Percentiles rank a stretch among this genome's conserved stretches.
Conservation (phyloP, 306 rosid species). For the Rosa persica region DNA sequence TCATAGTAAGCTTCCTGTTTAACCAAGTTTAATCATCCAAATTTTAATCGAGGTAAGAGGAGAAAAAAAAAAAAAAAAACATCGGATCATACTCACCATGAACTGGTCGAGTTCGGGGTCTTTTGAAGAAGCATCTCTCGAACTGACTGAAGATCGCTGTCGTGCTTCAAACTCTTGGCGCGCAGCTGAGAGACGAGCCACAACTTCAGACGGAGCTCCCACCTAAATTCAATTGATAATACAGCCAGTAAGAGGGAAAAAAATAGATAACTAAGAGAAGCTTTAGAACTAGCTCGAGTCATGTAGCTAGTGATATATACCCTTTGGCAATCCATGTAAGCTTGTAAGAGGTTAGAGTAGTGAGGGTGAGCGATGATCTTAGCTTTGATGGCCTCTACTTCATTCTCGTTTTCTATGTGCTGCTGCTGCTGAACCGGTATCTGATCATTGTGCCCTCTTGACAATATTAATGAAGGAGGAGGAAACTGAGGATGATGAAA, state of each 20-base stretch:
- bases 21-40: neutral
- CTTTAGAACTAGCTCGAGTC: neutral
- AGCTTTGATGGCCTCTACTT: slow-evolving; percentile 79
- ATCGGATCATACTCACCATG: slow-evolving; percentile 50
- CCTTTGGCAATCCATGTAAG: slow-evolving; percentile 98
- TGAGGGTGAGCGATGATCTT: slow-evolving; percentile 94
- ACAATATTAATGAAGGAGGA: slow-evolving; percentile 46
- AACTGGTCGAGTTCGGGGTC: slow-evolving; percentile 98
- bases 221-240: slow-evolving; percentile 35
- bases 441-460: slow-evolving; percentile 41
- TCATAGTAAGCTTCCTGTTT: slow-evolving; percentile 92
- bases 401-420: slow-evolving; percentile 25
- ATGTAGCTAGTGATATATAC: slow-evolving; percentile 27
- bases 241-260: neutral
- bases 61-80: neutral
- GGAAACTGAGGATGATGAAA: slow-evolving; percentile 37
- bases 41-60: neutral
- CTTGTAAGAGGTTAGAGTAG: slow-evolving; percentile 77
- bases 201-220: slow-evolving; percentile 92
- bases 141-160: slow-evolving; percentile 59
- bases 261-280: neutral
- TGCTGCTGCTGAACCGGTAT: slow-evolving; percentile 21
- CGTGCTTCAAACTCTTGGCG: slow-evolving; percentile 77
- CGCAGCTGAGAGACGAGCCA: slow-evolving; percentile 67
- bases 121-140: slow-evolving; percentile 56